These are phyloP conservation scores for Corchorus olitorius DNA, from an alignment of 345 rosid species.

Conservation along the genomic window DNA sequence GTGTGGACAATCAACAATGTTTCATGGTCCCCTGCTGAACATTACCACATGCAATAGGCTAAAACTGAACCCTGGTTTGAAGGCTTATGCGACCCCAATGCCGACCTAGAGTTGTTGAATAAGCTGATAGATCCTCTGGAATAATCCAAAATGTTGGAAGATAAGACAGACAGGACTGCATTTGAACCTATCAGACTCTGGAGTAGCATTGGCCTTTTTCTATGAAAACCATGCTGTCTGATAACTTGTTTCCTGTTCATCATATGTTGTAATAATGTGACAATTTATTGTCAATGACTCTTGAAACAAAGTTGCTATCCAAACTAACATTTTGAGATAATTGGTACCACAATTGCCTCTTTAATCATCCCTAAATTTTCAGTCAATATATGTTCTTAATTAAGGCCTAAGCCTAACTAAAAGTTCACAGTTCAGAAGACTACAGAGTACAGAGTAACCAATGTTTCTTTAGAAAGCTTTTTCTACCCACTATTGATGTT, in stretches of 20 bases:
- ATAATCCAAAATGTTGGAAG: not conserved
- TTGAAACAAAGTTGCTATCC: not conserved
- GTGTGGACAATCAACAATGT: not conserved
- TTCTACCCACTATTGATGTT: not conserved
- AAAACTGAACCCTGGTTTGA: not conserved
- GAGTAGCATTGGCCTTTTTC: not conserved
- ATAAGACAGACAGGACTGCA: conserved; percentile 4
- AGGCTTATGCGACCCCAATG: not conserved
- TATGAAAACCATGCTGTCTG: not conserved
- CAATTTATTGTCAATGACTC: not conserved
- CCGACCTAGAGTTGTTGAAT: not conserved
- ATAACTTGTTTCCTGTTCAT: not conserved
- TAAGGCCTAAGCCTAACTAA: not conserved
- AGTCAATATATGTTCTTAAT: not conserved
- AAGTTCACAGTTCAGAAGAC: not conserved
- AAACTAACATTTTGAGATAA: not conserved
- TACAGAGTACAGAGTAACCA: not conserved
- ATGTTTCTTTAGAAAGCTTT: not conserved
- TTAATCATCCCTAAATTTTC: not conserved
- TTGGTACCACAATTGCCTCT: not conserved
- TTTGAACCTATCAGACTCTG: not conserved
- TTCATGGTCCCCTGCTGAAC: conserved; percentile 7
- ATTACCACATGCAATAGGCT: conserved; percentile 7
- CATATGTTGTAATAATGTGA: not conserved
- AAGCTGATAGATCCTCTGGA: not conserved